These are phyloP conservation scores for Monosporascus sp. DNA, from an alignment of 2,329 filamentous ascomycete species.

Conservation along the genomic window DNA sequence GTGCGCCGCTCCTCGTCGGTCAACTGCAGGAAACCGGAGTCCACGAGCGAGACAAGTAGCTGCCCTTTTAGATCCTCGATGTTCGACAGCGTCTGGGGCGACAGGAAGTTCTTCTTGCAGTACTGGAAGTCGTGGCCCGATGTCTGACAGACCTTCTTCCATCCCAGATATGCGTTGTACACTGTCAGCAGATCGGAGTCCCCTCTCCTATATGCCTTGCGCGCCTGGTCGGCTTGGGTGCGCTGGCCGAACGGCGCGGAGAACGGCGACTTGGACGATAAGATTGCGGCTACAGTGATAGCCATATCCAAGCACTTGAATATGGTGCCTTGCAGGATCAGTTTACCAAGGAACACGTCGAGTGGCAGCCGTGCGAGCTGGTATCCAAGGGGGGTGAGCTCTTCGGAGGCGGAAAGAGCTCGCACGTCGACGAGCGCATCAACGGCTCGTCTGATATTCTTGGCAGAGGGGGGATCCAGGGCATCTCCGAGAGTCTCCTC, in stretches of 20 bases:
- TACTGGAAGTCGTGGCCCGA: slow-evolving; percentile 77
- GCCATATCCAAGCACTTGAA: slow-evolving; percentile 91
- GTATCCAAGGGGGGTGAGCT: slow-evolving; percentile 77
- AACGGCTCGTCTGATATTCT: slow-evolving; percentile 88
- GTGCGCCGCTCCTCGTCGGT: slow-evolving; percentile 65
- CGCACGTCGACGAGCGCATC: slow-evolving; percentile 91
- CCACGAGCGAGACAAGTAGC: slow-evolving; percentile 75
- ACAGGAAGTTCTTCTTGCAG: slow-evolving; percentile 91
- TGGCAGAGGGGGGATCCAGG: slow-evolving; percentile 81
- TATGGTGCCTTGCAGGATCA: slow-evolving; percentile 78
- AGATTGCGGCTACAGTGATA: slow-evolving; percentile 83
- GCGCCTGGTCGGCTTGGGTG: slow-evolving; percentile 73
- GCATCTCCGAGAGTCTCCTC: slow-evolving; percentile 85
- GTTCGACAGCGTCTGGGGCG: slow-evolving; percentile 78
- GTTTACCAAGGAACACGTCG: slow-evolving; percentile 91
- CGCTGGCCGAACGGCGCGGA: slow-evolving; percentile 79
- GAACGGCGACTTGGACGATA: slow-evolving; percentile 94
- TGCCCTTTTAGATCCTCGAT: slow-evolving; percentile 97
- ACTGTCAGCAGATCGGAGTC: slow-evolving; percentile 90
- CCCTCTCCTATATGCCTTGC: slow-evolving; percentile 72
- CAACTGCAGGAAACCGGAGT: slow-evolving; percentile 76
- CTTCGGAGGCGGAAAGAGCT: slow-evolving; percentile 74
- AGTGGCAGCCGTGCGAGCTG: slow-evolving; percentile 85
- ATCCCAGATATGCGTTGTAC: slow-evolving; percentile 88
- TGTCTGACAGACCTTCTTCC: slow-evolving; percentile 75